Base-by-base conservation (phyloP, 2,329 filamentous ascomycete genomes). In the Cryphonectria naterciae region DNA sequence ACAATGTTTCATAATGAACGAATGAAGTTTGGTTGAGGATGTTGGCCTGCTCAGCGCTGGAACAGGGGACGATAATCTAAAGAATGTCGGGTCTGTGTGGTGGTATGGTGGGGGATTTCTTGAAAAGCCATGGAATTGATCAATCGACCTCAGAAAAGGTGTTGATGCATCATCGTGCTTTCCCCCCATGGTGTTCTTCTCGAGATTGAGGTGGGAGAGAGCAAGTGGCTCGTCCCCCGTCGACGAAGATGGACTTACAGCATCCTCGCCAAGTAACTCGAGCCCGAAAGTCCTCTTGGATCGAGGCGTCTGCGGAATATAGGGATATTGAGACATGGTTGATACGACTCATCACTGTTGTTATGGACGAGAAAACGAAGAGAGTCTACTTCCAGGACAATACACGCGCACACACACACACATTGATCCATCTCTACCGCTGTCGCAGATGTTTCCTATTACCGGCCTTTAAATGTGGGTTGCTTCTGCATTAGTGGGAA, bases 401-500 rank as follows among this genome's bases (percentile, higher is more conserved):
- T 17, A n/a, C 22, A n/a, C 19, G 22, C 5, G 17, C 41, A 17
- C 13, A 43, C 41, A 43, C 15, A 13, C 61, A 41, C 25, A 37
- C 6, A 39, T 8, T 32, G 32, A 32, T 32, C 3, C 17, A 39
- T 62, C 35, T 62, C 39, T 25, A 63, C 37, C 61, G 11, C 35
- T 22, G n/a, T 35, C 43, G 61, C 61, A 39, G 37, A 41, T 4
- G 58, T 19, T 43, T 43, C 28, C 35, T 43, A 13, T 43, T 43
- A 41, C n/a, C 61, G 35, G 19, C 37, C 8, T 41, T 17, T 43
- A n/a, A n/a, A 43, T 41, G 35, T 41, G 22, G 61, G 22, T 25
- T n/a, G 37, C 19, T 22, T 63, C 22, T 63, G 61, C 61, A 63
- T 63, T 63, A 63, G 61, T 63, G 61, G 22, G 39, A 63, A 63